A percentile compares a stretch with the other conserved stretches of the same genome.
These are phyloP conservation scores for Botryotinia convoluta DNA, from an alignment of 2,329 filamentous ascomycete species.

Conservation along the genomic window DNA sequence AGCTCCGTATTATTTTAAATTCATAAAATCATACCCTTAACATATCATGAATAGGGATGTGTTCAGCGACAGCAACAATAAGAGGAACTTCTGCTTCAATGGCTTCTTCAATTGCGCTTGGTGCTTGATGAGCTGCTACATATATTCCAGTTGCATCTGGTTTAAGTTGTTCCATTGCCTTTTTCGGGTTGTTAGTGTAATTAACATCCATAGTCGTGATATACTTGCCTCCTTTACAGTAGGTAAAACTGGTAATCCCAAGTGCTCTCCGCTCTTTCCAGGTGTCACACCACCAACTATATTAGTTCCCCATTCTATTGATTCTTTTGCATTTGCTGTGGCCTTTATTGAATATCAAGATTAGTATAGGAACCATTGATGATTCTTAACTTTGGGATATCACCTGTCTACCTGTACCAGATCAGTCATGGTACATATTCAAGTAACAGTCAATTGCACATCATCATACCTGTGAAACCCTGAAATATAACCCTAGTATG, in stretches of 20 bases:
- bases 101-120: slow-evolving; percentile 73
- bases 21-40: slow-evolving; percentile 51
- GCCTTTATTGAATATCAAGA: slow-evolving; percentile 45
- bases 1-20: not conserved
- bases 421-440: not conserved
- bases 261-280: slow-evolving; percentile 65
- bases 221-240: slow-evolving; percentile 55
- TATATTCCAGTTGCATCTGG: slow-evolving; percentile 79
- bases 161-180: slow-evolving; percentile 67
- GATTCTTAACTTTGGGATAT: slow-evolving; percentile 31
- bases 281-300: slow-evolving; percentile 78
- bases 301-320: slow-evolving; percentile 73
- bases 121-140: slow-evolving; percentile 71
- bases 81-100: slow-evolving; percentile 73
- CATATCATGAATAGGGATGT: slow-evolving; percentile 72
- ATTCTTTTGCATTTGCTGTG: slow-evolving; percentile 74
- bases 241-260: slow-evolving; percentile 69
- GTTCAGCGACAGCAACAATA: slow-evolving; percentile 73
- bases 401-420: slow-evolving; percentile 30
- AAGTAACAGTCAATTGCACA: too few species aligned
- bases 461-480: slow-evolving; percentile 59
- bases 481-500: slow-evolving; percentile 69
- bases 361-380: not conserved
- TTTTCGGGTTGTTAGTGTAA: slow-evolving; percentile 10
- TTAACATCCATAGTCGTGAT: not conserved